phyloP scores from a whole-genome alignment of 2,329 filamentous ascomycete genomes.

The Westerdykella ornata region DNA sequence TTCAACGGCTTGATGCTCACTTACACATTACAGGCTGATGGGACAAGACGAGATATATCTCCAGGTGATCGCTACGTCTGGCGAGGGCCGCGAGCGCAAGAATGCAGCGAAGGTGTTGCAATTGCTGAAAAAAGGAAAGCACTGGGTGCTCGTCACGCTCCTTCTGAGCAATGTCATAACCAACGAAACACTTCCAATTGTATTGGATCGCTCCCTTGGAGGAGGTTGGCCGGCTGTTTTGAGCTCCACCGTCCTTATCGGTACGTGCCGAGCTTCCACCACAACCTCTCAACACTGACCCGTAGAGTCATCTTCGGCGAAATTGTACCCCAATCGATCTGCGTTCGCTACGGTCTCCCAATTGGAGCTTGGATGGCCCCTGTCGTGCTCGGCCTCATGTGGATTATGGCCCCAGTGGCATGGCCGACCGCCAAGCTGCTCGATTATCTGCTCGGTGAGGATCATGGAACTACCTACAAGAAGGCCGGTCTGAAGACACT shows the following conservation, averaged over 20 bases:
- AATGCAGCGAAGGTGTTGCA: slow-evolving; percentile 76
- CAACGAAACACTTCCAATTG: slow-evolving; percentile 92
- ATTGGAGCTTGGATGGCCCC: slow-evolving; percentile 93
- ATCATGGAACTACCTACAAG: slow-evolving; percentile 95
- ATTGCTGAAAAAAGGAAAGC: slow-evolving; percentile 80
- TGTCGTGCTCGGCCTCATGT: slow-evolving; percentile 84
- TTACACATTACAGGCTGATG: slow-evolving; percentile 49
- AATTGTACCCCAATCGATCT: slow-evolving; percentile 90
- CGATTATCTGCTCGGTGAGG: slow-evolving; percentile 85
- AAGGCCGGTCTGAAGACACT: slow-evolving; percentile 95
- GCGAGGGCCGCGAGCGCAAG: slow-evolving; percentile 75
- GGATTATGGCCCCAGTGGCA: slow-evolving; percentile 77
- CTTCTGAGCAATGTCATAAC: slow-evolving; percentile 95
- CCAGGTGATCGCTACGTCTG: slow-evolving; percentile 83
- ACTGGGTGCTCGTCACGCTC: slow-evolving; percentile 95
- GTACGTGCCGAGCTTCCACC: slow-evolving; percentile 47
- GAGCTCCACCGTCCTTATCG: slow-evolving; percentile 87
- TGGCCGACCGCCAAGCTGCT: slow-evolving; percentile 95
- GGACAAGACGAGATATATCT: slow-evolving; percentile 91
- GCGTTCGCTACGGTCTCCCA: slow-evolving; percentile 88
- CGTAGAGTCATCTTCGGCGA: slow-evolving; percentile 89
- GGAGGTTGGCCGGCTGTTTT: slow-evolving; percentile 92
- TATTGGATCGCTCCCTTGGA: slow-evolving; percentile 86
- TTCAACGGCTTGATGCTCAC: slow-evolving; percentile 13
- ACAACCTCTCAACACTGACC: slow-evolving; percentile 4